Evolutionary conservation across 805 yeast genomes (phyloP), one percentile per base, ranked within the genome.

Genomic region (Huiozyma sinensis): DNA sequence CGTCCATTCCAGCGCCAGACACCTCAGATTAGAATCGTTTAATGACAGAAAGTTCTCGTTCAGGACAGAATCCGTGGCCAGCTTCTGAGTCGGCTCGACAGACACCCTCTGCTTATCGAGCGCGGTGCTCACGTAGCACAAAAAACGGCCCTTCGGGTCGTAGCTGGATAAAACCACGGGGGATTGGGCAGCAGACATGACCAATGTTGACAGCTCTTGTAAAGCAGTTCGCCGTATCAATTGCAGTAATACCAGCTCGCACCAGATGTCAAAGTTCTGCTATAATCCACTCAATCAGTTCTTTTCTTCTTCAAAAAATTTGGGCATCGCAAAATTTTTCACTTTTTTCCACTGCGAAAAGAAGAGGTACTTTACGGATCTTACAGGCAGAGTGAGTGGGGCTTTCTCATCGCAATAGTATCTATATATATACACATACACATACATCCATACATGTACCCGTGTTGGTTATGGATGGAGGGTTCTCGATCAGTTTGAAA

Each of bases 61-160:
- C 5, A 52, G 33, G 3, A 47, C 38, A n/a, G 49, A 30, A 11
- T 70, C 58, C 28, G 65, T 70, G n/a, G 43, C 43, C 5, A 47
- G 36, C 27, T 41, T 42, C 24, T 44, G 43, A 8, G 76, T 68
- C 13, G 82, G 71, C 55, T 79, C 81, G 2, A 83, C 83, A 45
- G 79, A 70, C 34, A 86, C 65, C 50, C 78, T 77, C 55, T 83
- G 90, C 5, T 79, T 69, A 59, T 84, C 90, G 47, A 86, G 71
- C 1, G 86, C 81, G 33, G 77, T 75, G 17, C 76, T 66, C 1
- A 76, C 85, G 38, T 78, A 74, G 28, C 89, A 87, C 52, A 79
- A 71, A 55, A 70, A 72, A 38, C 73, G 67, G n/a, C 82, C 79
- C 1, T 74, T 62, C 9, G 78, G 71, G 60, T 86, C 90, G 58